Conservation (phyloP, 768 basidiomycete genomes). For the Boletus vermiculosoides region DNA sequence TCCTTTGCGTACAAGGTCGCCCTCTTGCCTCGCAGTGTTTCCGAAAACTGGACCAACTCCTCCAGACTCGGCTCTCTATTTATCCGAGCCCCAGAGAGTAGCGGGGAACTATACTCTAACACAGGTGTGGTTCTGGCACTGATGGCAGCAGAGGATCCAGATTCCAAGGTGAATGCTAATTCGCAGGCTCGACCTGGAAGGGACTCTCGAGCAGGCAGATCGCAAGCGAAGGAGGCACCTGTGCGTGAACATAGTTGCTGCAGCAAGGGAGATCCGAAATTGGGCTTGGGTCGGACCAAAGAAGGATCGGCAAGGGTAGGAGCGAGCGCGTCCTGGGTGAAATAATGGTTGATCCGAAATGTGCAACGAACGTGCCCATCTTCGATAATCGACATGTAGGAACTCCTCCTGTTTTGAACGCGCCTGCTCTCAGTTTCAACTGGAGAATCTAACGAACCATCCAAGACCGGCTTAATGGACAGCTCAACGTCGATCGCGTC, state of each 20-base stretch:
- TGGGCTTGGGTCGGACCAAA: constrained; percentile 33
- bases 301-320: constrained; percentile 11
- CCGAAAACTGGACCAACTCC: constrained; percentile 76
- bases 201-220: constrained; percentile 42
- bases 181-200: constrained; percentile 59
- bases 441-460: constrained; percentile 26
- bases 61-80: constrained; percentile 75
- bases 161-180: constrained; percentile 61
- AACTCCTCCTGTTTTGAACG: constrained; percentile 27
- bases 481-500: constrained; percentile 89
- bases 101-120: constrained; percentile 48
- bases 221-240: constrained; percentile 43
- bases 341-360: constrained; percentile 58
- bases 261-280: constrained; percentile 53
- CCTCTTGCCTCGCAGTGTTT: constrained; percentile 77
- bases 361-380: constrained; percentile 50
- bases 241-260: constrained; percentile 60
- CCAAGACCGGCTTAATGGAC: constrained; percentile 42
- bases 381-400: constrained; percentile 23
- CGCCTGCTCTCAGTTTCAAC: constrained; percentile 21
- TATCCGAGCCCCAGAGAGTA: constrained; percentile 48
- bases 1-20: constrained; percentile 83
- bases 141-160: constrained; percentile 49
- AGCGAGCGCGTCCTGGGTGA: constrained; percentile 21
- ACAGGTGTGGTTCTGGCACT: constrained; percentile 40